Evolutionary conservation across 2,329 filamentous ascomycete species (phyloP).

Genomic region (Apiospora hydei): DNA sequence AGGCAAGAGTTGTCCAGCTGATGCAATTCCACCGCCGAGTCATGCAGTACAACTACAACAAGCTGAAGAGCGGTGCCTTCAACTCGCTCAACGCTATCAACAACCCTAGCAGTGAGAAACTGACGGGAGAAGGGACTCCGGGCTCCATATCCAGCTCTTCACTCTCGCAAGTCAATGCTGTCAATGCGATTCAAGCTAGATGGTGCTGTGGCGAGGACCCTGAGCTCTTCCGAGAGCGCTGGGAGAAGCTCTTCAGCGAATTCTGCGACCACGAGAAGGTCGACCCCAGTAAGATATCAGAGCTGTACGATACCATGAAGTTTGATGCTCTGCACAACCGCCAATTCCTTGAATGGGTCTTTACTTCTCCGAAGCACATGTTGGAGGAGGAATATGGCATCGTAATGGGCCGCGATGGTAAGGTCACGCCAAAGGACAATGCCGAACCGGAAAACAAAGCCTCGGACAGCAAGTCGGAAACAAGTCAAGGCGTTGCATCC

Average conservation of each 20-base stretch:
- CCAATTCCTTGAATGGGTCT: slow-evolving; percentile 96
- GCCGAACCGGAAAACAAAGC: slow-evolving; percentile 38
- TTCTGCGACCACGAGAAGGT: slow-evolving; percentile 98
- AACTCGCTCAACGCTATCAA: slow-evolving; percentile 67
- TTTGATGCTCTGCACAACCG: slow-evolving; percentile 98
- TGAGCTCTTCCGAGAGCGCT: slow-evolving; percentile 92
- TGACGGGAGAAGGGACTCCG: slow-evolving; percentile 49
- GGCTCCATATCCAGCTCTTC: slow-evolving; percentile 53
- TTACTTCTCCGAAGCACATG: slow-evolving; percentile 83
- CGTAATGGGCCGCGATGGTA: slow-evolving; percentile 50
- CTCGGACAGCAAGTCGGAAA: slow-evolving; percentile 51
- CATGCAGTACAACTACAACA: slow-evolving; percentile 92
- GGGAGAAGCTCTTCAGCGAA: slow-evolving; percentile 97
- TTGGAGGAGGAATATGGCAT: slow-evolving; percentile 72
- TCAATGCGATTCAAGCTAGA: slow-evolving; percentile 80
- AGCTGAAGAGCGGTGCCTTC: slow-evolving; percentile 73
- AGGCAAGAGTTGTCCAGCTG: slow-evolving; percentile 88
- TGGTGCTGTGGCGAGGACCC: slow-evolving; percentile 98
- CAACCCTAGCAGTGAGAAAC: slow-evolving; percentile 57
- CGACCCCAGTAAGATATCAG: slow-evolving; percentile 97
- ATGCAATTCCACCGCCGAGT: slow-evolving; percentile 98
- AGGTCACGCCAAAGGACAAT: slow-evolving; percentile 44
- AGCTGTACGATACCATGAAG: slow-evolving; percentile 99
- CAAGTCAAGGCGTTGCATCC: slow-evolving; percentile 41
- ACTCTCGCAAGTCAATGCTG: slow-evolving; percentile 66